Base-by-base conservation (phyloP, 2,329 filamentous ascomycete genomes). In the Didymosphaeria variabile region DNA sequence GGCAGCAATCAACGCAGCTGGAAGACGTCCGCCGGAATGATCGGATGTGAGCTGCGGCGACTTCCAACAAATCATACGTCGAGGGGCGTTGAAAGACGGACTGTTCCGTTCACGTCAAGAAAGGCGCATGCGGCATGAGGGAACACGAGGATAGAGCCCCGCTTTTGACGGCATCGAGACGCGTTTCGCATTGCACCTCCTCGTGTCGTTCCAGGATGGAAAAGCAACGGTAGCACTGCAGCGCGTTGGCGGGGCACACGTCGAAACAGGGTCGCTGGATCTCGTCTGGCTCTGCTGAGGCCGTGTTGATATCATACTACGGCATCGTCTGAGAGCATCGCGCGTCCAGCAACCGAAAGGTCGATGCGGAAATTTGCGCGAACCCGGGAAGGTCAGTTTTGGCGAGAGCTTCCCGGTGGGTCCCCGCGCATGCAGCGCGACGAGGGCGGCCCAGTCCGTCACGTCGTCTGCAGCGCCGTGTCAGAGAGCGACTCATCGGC, bases 401-500 rank as follows among this genome's bases (percentile, higher is more conserved):
- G 52, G 60, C 42, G 47, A 55, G 49, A 44, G 34, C 38, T 46
- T 40, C n/a, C 32, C 47, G 19, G 58, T 26, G 52, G 49, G 32
- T 31, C 50, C 51, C 21, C 36, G 58, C 58, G 54, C 29, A 47
- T 53, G 53, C 45, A 57, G 49, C 60, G 58, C 32, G 54, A 52
- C 23, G 38, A 55, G 29, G 10, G 57, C 56, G 56, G 47, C 50
- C 46, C 42, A 5, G 38, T 40, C 50, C 17, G 49, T 52, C 44
- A 44, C 47, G 29, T 53, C 38, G 45, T 52, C 53, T 44, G 36
- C 34, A 40, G 36, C 42, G 51, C 31, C 58, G 60, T 67, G 60
- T 60, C 66, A 70, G 62, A 66, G 29, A 57, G 54, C 66, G 64
- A 66, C 59, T 65, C 61, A 65, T 60, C 54, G 44, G 44, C 36